Evolutionary conservation across 352 stramenopile genomes (phyloP).

Genomic region (Pythium plurisporium): DNA sequence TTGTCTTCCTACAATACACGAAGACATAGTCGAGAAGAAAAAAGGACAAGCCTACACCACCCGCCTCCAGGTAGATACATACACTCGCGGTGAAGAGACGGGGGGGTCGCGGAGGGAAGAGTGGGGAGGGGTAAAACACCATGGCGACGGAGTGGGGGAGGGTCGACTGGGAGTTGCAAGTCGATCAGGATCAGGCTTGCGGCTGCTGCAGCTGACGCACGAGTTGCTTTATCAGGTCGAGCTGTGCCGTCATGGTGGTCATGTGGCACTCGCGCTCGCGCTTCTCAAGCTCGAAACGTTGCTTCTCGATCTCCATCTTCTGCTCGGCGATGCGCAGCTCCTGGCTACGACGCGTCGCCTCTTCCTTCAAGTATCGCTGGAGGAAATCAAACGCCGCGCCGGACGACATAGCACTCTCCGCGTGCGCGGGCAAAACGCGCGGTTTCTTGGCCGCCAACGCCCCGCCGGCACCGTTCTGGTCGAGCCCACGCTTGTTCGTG

Average conservation of each 20-base stretch:
- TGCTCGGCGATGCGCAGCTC: slow-evolving; percentile 19
- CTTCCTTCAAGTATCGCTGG: slow-evolving; percentile 17
- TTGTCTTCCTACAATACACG: slow-evolving; percentile 10
- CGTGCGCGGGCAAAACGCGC: background rate
- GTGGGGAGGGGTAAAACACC: too few relatives aligned
- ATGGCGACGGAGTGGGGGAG: too few relatives aligned
- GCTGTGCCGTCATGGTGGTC: slow-evolving; percentile 15
- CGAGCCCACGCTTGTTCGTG: slow-evolving; percentile 12
- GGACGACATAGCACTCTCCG: background rate
- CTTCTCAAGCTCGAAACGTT: slow-evolving; percentile 23
- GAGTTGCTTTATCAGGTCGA: slow-evolving; percentile 26
- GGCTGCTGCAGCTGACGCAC: slow-evolving; percentile 12
- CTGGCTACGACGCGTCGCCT: slow-evolving; percentile 9
- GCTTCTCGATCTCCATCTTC: slow-evolving; percentile 20
- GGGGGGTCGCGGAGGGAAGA: background rate
- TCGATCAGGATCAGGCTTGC: background rate
- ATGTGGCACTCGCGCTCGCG: slow-evolving; percentile 22
- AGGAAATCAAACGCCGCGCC: slow-evolving; percentile 17
- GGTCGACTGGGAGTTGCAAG: too few relatives aligned
- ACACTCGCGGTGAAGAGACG: background rate
- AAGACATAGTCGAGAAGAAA: background rate
- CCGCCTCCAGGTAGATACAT: background rate
- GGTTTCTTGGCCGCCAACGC: slow-evolving; percentile 5
- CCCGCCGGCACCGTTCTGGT: slow-evolving; percentile 8
- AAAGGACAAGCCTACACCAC: background rate